Evolutionary conservation across 257 asterid species (phyloP), one percentile per base, ranked within the genome.

Genomic region (Forsythia suspensa): DNA sequence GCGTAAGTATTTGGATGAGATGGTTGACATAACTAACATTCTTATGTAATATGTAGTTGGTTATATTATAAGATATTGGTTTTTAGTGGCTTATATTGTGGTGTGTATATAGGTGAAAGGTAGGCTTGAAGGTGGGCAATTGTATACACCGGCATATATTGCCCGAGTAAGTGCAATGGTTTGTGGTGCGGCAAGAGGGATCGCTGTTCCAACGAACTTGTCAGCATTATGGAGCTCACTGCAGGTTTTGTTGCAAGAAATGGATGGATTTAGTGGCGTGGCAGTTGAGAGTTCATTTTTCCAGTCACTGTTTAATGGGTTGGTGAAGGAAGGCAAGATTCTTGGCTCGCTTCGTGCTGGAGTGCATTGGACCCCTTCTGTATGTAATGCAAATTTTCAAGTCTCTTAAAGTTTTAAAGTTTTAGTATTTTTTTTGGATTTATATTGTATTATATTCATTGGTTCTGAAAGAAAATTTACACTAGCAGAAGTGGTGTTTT

Each of bases 291-390:
- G 91, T 81, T 88, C 98, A n/a, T 96, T 96, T 86, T 91, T 94
- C 88, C 99, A 96, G 84, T 94, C 99, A 65, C 84, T 96, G 80
- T 94, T 96, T 82, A 94, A 91, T 87, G 95, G 96, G 37, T 81
- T 93, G 86, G 94, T 96, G 48, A 94, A 94, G 90, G 95, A 88
- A 76, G 92, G 95, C 69, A 90, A 91, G 82, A 91, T 96, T 80
- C 94, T 94, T 71, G 99, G 98, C 52, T 88, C 97, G 15, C 96
- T 96, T 81, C 98, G 97, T 8, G 98, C 98, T 29, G 99, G 99
- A 87, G 97, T 91, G 65, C 92, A 96, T 84, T 96, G 98, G 98
- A 94, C 97, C 48, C 99, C 99, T 76, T 82, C 95, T 59, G 98
- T 96, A 90, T 66, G 98, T 91, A 76, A 75, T 74, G 72, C 34